phyloP scores from a whole-genome alignment of 139 green algal genomes.

The Zygnema circumcarinatum region DNA sequence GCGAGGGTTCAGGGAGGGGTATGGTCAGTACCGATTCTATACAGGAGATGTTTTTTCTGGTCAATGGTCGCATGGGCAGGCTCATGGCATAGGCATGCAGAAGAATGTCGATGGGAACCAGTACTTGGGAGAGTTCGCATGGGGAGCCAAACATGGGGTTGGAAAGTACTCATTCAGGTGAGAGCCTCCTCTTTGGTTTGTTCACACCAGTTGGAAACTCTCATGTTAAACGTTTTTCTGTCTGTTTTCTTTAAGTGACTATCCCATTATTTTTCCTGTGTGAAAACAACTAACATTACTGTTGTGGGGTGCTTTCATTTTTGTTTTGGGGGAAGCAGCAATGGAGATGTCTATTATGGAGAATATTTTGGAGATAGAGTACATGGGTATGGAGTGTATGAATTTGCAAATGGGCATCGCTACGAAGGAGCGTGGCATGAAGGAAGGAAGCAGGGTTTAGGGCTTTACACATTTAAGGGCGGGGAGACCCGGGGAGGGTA shows the following conservation, averaged over 20 bases:
- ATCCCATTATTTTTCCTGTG: conserved; percentile 4
- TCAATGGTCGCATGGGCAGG: conserved; percentile 48
- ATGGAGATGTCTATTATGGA: conserved; percentile 51
- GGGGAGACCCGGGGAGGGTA: conserved; percentile 48
- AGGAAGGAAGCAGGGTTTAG: conserved; percentile 54
- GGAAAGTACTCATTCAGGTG: conserved; percentile 60
- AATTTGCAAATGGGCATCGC: conserved; percentile 54
- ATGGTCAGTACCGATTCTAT: conserved; percentile 57
- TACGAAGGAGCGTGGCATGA: conserved; percentile 59
- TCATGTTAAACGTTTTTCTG: background rate
- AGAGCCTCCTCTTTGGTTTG: too few relatives aligned
- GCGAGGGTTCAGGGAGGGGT: conserved; percentile 45
- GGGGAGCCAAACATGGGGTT: conserved; percentile 55
- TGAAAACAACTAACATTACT: too few relatives aligned
- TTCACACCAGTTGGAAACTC: background rate
- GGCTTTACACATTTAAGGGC: conserved; percentile 56
- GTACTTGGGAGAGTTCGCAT: conserved; percentile 54
- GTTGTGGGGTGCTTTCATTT: too few relatives aligned
- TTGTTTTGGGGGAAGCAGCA: too few relatives aligned
- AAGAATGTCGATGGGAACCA: conserved; percentile 52
- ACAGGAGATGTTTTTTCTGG: conserved; percentile 56
- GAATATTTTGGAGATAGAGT: conserved; percentile 52
- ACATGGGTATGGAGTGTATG: conserved; percentile 53
- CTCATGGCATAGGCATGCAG: conserved; percentile 49
- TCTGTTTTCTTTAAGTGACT: background rate